Conservation (phyloP, 2,329 filamentous ascomycete genomes). For the Ophiostoma pallidulum region DNA sequence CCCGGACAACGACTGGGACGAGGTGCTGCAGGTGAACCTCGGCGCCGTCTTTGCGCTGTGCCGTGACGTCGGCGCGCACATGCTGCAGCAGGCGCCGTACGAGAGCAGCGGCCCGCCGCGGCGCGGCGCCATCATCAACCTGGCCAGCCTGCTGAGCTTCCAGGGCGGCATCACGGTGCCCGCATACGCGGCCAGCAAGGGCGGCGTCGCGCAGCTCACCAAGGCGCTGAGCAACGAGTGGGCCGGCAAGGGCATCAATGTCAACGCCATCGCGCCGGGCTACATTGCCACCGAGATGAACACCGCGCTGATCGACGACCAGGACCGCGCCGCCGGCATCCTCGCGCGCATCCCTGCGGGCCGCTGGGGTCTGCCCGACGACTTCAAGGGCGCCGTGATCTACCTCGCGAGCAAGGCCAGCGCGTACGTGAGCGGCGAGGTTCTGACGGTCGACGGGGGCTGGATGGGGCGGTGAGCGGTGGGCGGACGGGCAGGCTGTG, state of each 20-base stretch:
- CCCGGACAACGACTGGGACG: constrained; percentile 66
- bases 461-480: constrained; percentile 70
- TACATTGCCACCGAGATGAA: constrained; percentile 98
- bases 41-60: constrained; percentile 69
- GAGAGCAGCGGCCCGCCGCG: constrained; percentile 38
- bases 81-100: constrained; percentile 48
- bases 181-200: constrained; percentile 79
- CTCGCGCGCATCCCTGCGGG: constrained; percentile 73
- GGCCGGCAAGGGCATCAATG: constrained; percentile 66
- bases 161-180: constrained; percentile 84
- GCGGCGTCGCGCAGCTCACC: constrained; percentile 74
- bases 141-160: constrained; percentile 71
- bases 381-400: constrained; percentile 77
- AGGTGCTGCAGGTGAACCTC: constrained; percentile 79
- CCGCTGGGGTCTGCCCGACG: constrained; percentile 72
- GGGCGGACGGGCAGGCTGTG: no score
- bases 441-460: constrained; percentile 77
- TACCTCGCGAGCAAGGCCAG: constrained; percentile 70
- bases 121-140: constrained; percentile 70
- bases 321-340: constrained; percentile 61
- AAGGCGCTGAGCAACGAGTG: constrained; percentile 84
- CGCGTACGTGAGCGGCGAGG: constrained; percentile 72
- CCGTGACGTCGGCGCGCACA: constrained; percentile 70
- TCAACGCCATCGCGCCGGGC: constrained; percentile 83
- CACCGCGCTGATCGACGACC: constrained; percentile 64